Evolutionary conservation across 2,329 filamentous ascomycete genomes (phyloP).

Genomic region (Didymella pomorum): DNA sequence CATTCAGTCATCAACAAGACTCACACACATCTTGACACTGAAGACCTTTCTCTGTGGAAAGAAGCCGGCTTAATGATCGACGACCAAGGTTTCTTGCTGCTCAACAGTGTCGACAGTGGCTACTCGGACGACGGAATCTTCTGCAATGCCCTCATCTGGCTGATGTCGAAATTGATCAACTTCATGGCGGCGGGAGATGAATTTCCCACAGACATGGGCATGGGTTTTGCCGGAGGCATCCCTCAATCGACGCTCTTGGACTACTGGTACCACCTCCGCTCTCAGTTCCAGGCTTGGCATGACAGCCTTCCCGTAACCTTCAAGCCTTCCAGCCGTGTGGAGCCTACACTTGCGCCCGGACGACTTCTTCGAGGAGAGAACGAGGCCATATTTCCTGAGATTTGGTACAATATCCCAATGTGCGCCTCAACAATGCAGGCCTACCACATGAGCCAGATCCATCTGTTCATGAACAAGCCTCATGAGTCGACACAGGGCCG

Average conservation of each 20-base stretch:
- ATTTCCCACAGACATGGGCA: constrained; percentile 50
- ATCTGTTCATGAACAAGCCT: constrained; percentile 68
- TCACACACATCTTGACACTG: constrained; percentile 67
- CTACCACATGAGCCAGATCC: constrained; percentile 70
- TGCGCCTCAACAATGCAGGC: constrained; percentile 72
- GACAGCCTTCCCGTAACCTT: constrained; percentile 67
- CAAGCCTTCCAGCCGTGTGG: constrained; percentile 62
- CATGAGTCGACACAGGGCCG: constrained; percentile 62
- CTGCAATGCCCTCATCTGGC: constrained; percentile 70
- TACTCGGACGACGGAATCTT: constrained; percentile 64
- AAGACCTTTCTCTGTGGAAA: constrained; percentile 69
- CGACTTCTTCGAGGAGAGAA: constrained; percentile 36
- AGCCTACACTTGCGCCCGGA: constrained; percentile 43
- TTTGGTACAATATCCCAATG: constrained; percentile 70
- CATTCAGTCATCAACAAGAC: constrained; percentile 64
- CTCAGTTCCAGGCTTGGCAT: constrained; percentile 67
- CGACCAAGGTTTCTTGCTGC: constrained; percentile 59
- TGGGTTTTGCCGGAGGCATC: constrained; percentile 53
- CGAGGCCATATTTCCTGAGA: constrained; percentile 60
- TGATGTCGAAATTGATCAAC: constrained; percentile 71
- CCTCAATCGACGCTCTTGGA: constrained; percentile 60
- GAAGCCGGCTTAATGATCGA: constrained; percentile 69
- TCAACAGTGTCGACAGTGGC: constrained; percentile 54
- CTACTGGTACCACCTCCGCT: constrained; percentile 64
- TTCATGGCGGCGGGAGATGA: constrained; percentile 67